phyloP scores from a whole-genome alignment of 2,329 filamentous ascomycete species.

The Sclerotinia nivalis region DNA sequence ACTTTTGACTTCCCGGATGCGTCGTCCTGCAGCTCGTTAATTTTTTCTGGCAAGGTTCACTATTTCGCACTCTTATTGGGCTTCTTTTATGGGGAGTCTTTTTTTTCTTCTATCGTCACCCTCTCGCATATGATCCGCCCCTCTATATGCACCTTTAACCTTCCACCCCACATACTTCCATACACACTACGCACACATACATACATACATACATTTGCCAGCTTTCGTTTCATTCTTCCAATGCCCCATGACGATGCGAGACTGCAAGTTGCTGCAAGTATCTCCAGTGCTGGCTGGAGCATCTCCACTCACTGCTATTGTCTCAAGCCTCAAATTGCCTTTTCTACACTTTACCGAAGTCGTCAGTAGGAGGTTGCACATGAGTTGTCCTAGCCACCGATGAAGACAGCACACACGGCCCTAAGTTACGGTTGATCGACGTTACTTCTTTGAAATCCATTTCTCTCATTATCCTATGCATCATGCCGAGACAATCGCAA shows the following conservation, averaged over 20 bases:
- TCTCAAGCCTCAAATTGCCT: conserved; percentile 36
- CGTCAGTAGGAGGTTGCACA: conserved; percentile 37
- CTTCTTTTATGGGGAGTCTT: conserved; percentile 14
- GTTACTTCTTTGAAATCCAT: conserved; percentile 38
- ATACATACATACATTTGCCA: conserved; percentile 32
- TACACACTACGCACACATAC: conserved; percentile 25
- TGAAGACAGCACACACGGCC: conserved; percentile 41
- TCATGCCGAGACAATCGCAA: conserved; percentile 41
- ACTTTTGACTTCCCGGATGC: conserved; percentile 28
- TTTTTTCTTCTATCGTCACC: conserved; percentile 29
- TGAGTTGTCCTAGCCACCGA: conserved; percentile 38
- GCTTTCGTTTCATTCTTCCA: conserved; percentile 31
- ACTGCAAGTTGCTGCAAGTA: conserved; percentile 36
- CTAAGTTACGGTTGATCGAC: conserved; percentile 40
- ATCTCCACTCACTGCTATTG: conserved; percentile 37
- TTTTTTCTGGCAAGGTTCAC: conserved; percentile 24
- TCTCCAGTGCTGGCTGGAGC: conserved; percentile 39
- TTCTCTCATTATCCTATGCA: conserved; percentile 39
- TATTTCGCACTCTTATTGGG: conserved; percentile 20
- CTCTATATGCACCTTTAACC: conserved; percentile 26
- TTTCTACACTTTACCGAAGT: conserved; percentile 33
- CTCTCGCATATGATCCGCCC: conserved; percentile 20
- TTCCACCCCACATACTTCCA: conserved; percentile 26
- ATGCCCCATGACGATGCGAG: conserved; percentile 35
- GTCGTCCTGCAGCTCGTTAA: conserved; percentile 32